phyloP scores from a whole-genome alignment of 2,329 filamentous ascomycete genomes.

The Ascochyta clinopodiicola region DNA sequence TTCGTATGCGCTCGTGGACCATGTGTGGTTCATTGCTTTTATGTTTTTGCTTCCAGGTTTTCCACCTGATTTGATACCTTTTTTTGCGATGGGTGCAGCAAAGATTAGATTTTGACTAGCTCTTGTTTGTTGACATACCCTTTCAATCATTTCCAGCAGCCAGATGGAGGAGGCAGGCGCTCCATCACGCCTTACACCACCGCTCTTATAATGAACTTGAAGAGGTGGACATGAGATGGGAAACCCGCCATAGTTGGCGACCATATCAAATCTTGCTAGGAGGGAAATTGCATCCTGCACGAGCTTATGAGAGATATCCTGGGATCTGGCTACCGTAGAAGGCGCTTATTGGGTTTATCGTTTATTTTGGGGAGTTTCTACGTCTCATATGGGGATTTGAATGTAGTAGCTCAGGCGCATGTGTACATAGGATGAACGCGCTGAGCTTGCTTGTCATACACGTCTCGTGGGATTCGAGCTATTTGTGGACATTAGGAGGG shows the following conservation, averaged over 20 bases:
- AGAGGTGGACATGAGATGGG: constrained; percentile 17
- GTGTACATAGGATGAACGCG: constrained; percentile 1
- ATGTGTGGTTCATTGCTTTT: constrained; percentile 11
- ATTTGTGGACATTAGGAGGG: not conserved
- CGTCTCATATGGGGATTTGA: not conserved
- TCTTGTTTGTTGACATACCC: constrained; percentile 31
- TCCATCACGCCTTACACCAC: constrained; percentile 41
- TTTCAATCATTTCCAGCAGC: constrained; percentile 25
- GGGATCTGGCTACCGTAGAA: constrained; percentile 19
- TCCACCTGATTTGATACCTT: constrained; percentile 27
- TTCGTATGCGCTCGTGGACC: constrained; percentile 3
- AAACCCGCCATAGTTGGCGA: constrained; percentile 26
- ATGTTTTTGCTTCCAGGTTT: constrained; percentile 13
- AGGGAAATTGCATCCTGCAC: constrained; percentile 21
- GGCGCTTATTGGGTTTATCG: constrained; percentile 11
- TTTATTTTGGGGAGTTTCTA: constrained; percentile 13
- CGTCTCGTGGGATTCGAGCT: not conserved
- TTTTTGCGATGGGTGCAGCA: constrained; percentile 26
- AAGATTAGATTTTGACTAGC: constrained; percentile 34
- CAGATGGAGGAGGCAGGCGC: constrained; percentile 50
- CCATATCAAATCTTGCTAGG: constrained; percentile 3
- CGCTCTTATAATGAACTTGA: constrained; percentile 33
- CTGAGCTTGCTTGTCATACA: not conserved
- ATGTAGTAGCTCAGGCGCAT: not conserved
- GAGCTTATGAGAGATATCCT: constrained; percentile 43